Evolutionary conservation across 2,329 filamentous ascomycete genomes (phyloP).

Genomic region (Xylaria polymorpha): DNA sequence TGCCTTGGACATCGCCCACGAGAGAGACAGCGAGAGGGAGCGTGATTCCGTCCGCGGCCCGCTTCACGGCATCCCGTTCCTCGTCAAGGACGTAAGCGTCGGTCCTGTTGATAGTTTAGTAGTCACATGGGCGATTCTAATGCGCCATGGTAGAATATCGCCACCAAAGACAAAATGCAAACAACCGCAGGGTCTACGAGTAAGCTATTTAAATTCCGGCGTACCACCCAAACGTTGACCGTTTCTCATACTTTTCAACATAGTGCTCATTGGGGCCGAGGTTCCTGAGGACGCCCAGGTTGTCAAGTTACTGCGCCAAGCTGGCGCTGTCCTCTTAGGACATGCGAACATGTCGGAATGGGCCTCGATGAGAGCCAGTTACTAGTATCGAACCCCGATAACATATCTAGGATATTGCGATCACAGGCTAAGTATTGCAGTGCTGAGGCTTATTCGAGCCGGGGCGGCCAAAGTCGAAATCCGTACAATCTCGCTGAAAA

Average conservation of each 20-base stretch:
- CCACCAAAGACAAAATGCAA: constrained; percentile 75
- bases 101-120: neutral
- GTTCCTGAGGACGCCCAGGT: constrained; percentile 76
- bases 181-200: constrained; percentile 72
- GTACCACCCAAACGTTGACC: neutral
- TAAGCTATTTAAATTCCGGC: neutral
- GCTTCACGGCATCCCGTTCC: constrained; percentile 80
- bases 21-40: constrained; percentile 69
- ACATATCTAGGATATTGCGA: neutral
- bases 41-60: constrained; percentile 69
- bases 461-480: constrained; percentile 72
- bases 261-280: constrained; percentile 72
- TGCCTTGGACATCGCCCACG: constrained; percentile 68
- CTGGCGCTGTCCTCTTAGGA: constrained; percentile 69
- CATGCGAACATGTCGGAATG: constrained; percentile 79
- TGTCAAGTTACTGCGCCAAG: constrained; percentile 68
- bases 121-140: neutral
- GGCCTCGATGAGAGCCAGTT: constrained; percentile 76
- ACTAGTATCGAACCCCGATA: constrained; percentile 56
- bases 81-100: constrained; percentile 70
- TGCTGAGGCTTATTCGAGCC: constrained; percentile 73
- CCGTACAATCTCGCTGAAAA: constrained; percentile 76
- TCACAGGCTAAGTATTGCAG: constrained; percentile 9
- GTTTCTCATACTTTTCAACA: constrained; percentile 53
- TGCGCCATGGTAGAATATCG: constrained; percentile 63